Evolutionary conservation across 2,329 filamentous ascomycete species (phyloP), one percentile per base, ranked within the genome.

Genomic region (Bipolaris victoriae): DNA sequence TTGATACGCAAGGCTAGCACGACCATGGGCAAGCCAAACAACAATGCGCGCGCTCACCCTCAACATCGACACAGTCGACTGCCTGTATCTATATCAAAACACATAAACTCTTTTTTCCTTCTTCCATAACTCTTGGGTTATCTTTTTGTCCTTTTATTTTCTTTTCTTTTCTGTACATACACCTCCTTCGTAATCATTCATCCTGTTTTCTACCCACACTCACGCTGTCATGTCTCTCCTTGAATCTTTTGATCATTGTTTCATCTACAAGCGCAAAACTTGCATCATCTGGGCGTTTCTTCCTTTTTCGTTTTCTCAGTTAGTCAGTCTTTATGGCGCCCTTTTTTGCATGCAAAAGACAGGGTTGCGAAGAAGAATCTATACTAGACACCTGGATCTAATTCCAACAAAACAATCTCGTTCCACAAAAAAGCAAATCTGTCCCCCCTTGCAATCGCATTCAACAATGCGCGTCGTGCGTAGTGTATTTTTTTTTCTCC

Each of bases 91-190:
- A 57, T 49, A 53, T 29, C 49, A 44, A 57, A 31, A 31, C 29
- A 39, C 47, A 52, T 50, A 49, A 36, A 35, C 46, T 55, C 40
- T 22, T 26, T 26, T 49, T 49, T 20, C n/a, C 13, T 6, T 49
- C 20, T 36, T 22, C 18, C 24, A 31, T 13, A 4, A 31, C 29
- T 31, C 29, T 31, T 31, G 10, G 29, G 29, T 31, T 31, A 31
- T 26, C 10, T 31, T 31, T 31, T 31, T 31, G 29, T 31, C 29
- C 7, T 31, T 31, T 22, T 43, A 18, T 26, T 26, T 45, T 56
- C 41, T 37, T 66, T 65, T 55, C 51, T 57, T 69, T 63, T 61
- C 62, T 69, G 66, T 69, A 69, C 52, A 62, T 69, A 67, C 18
- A 41, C 52, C 49, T 55, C 36, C n/a, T 68, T 66, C 39, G 26